Evolutionary conservation across 164 flowering plant species (phyloP).

Genomic region (Euptelea pleiosperma): DNA sequence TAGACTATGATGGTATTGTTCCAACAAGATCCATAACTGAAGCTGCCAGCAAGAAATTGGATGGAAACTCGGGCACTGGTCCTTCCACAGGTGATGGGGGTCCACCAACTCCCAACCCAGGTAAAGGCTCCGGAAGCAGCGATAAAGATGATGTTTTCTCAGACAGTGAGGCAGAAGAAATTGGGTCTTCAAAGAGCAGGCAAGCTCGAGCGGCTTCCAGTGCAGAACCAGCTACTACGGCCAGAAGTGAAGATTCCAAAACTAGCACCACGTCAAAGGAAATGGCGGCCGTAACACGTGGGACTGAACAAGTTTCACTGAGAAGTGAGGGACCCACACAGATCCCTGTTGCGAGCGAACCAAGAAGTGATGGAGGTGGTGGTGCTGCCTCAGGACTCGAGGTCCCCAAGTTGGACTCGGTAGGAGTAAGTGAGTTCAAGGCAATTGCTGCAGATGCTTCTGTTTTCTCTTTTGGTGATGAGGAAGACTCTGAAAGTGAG

Average conservation of each 20-base stretch:
- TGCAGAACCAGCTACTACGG: constrained; percentile 21
- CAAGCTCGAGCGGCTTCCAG: constrained; percentile 27
- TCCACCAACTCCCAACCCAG: constrained; percentile 24
- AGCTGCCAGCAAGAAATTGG: constrained; percentile 31
- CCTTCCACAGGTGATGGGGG: constrained; percentile 28
- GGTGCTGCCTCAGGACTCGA: constrained; percentile 26
- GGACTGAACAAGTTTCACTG: constrained; percentile 49
- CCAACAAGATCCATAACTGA: constrained; percentile 34
- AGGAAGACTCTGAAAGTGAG: constrained; percentile 86
- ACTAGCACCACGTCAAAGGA: constrained; percentile 28
- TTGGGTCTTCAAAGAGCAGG: constrained; percentile 43
- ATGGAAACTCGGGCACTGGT: constrained; percentile 37
- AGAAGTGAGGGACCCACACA: constrained; percentile 27
- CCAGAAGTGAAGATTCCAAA: constrained; percentile 23
- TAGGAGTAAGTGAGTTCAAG: constrained; percentile 49
- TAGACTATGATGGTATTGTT: constrained; percentile 51
- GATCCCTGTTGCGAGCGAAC: constrained; percentile 22
- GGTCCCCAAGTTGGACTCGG: constrained; percentile 29
- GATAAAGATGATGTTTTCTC: constrained; percentile 92
- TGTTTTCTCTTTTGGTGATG: constrained; percentile 90
- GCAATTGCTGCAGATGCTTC: constrained; percentile 99
- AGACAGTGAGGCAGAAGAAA: constrained; percentile 67
- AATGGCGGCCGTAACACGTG: constrained; percentile 34
- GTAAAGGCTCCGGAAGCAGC: constrained; percentile 33
- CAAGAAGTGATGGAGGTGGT: constrained; percentile 26